These are phyloP conservation scores for Pythium phragmitis DNA, from an alignment of 352 stramenopile genomes.

Conservation along the genomic window DNA sequence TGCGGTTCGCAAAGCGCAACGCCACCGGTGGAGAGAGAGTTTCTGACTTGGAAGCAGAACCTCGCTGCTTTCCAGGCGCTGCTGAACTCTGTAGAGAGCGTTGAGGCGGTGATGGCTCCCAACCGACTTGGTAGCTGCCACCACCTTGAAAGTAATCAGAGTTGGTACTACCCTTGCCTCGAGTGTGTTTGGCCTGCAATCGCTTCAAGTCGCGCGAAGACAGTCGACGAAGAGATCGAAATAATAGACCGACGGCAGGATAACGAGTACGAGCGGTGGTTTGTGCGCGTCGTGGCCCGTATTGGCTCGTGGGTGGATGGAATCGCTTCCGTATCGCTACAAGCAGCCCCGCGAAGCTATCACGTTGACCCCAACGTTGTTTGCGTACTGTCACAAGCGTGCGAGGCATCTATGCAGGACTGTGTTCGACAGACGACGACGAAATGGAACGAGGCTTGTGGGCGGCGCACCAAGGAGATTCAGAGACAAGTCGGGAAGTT, in stretches of 20 bases:
- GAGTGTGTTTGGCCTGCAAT: conserved; percentile 29
- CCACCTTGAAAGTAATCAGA: not conserved
- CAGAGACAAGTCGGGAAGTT: conserved; percentile 29
- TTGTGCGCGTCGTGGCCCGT: not conserved
- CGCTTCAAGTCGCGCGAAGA: conserved; percentile 2
- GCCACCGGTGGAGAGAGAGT: conserved; percentile 18
- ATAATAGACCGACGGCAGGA: not conserved
- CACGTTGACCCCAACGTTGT: conserved; percentile 29
- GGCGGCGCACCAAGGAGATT: conserved; percentile 27
- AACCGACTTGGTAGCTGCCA: not conserved
- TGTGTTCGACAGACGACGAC: not conserved
- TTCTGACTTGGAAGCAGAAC: conserved; percentile 21
- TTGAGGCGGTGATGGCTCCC: not conserved
- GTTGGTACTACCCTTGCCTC: conserved; percentile 23
- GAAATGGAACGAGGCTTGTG: conserved; percentile 29
- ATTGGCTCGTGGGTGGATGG: conserved; percentile 33
- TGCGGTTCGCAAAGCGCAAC: not conserved
- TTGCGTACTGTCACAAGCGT: conserved; percentile 19
- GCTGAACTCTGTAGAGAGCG: not conserved
- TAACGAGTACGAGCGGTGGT: conserved; percentile 5
- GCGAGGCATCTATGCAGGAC: conserved; percentile 9
- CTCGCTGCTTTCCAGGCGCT: conserved; percentile 1
- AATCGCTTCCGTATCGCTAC: conserved; percentile 19
- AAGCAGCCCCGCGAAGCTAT: conserved; percentile 26
- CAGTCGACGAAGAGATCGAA: not conserved